Percentiles rank a stretch among this genome's conserved stretches.
Conservation (phyloP, 495 filamentous ascomycete species). For the Hypoxylon trugodes region DNA sequence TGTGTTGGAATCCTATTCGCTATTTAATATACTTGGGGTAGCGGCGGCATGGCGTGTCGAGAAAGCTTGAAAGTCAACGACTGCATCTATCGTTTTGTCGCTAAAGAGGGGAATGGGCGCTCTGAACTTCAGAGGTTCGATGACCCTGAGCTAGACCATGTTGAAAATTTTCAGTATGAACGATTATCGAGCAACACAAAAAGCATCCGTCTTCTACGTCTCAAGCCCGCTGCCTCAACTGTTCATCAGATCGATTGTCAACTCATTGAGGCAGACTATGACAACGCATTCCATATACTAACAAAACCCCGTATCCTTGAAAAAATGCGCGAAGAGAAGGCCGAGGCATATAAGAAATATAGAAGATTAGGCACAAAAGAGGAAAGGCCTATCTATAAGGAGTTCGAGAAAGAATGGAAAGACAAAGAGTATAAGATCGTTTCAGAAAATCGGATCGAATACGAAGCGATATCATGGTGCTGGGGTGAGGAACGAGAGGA, state of each 20-base stretch:
- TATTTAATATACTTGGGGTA: too few relatives aligned
- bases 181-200: background rate
- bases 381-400: background rate
- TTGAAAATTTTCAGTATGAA: background rate
- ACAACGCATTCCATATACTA: background rate
- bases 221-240: background rate
- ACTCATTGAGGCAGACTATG: slow-evolving; percentile 1
- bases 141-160: background rate
- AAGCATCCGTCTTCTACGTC: background rate
- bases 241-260: background rate
- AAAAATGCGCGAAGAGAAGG: background rate
- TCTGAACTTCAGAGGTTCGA: background rate
- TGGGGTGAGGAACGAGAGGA: slow-evolving; percentile 14
- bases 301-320: background rate
- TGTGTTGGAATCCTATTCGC: too few relatives aligned
- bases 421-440: background rate
- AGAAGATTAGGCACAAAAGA: background rate
- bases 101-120: too few relatives aligned
- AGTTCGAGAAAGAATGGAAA: background rate
- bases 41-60: too few relatives aligned
- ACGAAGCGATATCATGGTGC: slow-evolving; percentile 34
- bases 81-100: too few relatives aligned
- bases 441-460: background rate
- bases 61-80: too few relatives aligned
- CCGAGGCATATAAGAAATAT: background rate